phyloP scores from a whole-genome alignment of 2,329 filamentous ascomycete genomes.

The Colletotrichum liaoningense region DNA sequence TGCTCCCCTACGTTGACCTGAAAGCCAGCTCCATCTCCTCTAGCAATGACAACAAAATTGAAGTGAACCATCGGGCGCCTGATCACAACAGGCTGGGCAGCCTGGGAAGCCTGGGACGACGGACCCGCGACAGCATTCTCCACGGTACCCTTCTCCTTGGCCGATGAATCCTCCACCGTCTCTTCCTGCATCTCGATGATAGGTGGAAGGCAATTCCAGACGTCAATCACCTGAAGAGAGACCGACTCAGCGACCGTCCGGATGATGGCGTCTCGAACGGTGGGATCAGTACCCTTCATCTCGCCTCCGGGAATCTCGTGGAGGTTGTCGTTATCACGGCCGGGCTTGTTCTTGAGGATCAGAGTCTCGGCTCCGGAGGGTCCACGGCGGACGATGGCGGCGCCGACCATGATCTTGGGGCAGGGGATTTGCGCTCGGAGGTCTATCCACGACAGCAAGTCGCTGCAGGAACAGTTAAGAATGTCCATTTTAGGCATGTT shows the following conservation, averaged over 20 bases:
- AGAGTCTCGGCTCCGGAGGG: neutral
- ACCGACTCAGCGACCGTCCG: neutral
- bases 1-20: neutral
- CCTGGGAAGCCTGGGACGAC: no score
- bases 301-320: neutral
- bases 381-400: neutral
- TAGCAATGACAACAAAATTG: neutral
- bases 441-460: neutral
- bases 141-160: neutral
- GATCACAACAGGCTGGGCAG: neutral
- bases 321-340: neutral
- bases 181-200: neutral
- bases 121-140: neutral
- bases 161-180: neutral
- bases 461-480: neutral
- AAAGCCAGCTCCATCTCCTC: neutral
- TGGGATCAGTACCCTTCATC: neutral
- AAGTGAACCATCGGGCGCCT: neutral
- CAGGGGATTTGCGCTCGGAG: neutral
- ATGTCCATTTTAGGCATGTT: neutral
- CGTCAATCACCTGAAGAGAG: neutral
- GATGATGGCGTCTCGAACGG: neutral
- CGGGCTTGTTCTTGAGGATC: neutral
- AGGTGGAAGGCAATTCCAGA: neutral
- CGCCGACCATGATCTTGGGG: neutral